Evolutionary conservation across 2,329 filamentous ascomycete genomes (phyloP).

Genomic region (Cryphonectria carpinicola): DNA sequence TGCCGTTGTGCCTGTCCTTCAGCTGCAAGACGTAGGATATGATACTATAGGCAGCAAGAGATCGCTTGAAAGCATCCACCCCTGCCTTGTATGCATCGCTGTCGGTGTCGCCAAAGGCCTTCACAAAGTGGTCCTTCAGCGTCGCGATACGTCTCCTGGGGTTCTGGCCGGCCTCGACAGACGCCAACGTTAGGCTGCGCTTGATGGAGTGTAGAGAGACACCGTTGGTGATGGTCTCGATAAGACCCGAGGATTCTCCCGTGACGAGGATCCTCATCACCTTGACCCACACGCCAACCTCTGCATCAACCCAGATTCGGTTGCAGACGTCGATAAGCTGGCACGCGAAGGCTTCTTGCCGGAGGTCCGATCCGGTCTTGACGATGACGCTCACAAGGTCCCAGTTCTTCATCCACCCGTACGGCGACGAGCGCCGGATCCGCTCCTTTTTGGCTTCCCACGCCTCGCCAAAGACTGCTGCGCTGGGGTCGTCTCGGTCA

Average conservation of each 20-base stretch:
- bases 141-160: slow-evolving; percentile 77
- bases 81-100: slow-evolving; percentile 72
- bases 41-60: slow-evolving; percentile 83
- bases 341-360: slow-evolving; percentile 85
- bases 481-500: slow-evolving; percentile 83
- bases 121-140: slow-evolving; percentile 79
- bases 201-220: slow-evolving; percentile 87
- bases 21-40: slow-evolving; percentile 84
- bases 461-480: slow-evolving; percentile 83
- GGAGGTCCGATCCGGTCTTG: slow-evolving; percentile 81
- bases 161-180: slow-evolving; percentile 73
- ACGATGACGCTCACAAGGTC: slow-evolving; percentile 86
- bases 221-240: slow-evolving; percentile 87
- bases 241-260: slow-evolving; percentile 80
- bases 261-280: slow-evolving; percentile 86
- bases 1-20: slow-evolving; percentile 86
- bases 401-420: slow-evolving; percentile 88
- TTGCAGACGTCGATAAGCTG: slow-evolving; percentile 82
- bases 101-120: slow-evolving; percentile 74
- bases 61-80: slow-evolving; percentile 78
- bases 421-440: slow-evolving; percentile 80
- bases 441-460: slow-evolving; percentile 85
- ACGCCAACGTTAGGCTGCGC: slow-evolving; percentile 76
- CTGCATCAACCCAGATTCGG: slow-evolving; percentile 78
- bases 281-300: slow-evolving; percentile 83